These are phyloP conservation scores for Oryza glumipatula DNA, from an alignment of 176 grass and related monocot genomes.

Conservation along the genomic window DNA sequence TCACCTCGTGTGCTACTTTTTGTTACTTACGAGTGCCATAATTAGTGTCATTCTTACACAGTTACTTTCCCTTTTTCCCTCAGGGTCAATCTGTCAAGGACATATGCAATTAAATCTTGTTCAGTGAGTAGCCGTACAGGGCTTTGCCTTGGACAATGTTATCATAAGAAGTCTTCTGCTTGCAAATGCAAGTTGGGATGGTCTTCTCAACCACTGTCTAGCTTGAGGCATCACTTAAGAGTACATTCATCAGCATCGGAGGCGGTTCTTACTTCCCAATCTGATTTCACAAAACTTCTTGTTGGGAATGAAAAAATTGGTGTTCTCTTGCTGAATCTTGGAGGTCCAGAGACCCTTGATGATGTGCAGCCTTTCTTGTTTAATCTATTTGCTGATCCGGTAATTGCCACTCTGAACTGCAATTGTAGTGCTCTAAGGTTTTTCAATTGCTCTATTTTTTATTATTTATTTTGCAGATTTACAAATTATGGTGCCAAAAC, in stretches of 20 bases:
- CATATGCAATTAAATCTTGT: conserved; percentile 54
- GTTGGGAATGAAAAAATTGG: conserved; percentile 82
- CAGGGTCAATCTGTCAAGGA: conserved; percentile 58
- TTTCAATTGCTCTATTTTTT: conserved; percentile 24
- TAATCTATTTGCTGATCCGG: conserved; percentile 98
- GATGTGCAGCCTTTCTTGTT: conserved; percentile 98
- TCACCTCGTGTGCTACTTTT: neutral
- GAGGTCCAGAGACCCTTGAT: conserved; percentile 94
- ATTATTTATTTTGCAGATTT: conserved; percentile 7
- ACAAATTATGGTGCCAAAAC: conserved; percentile 10
- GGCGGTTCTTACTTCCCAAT: conserved; percentile 71
- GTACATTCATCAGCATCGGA: conserved; percentile 71
- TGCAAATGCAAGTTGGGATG: conserved; percentile 50
- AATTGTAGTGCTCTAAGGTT: neutral
- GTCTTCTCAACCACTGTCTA: conserved; percentile 44
- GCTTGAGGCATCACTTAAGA: conserved; percentile 48
- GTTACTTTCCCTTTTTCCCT: neutral
- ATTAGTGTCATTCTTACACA: neutral
- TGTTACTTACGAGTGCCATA: neutral
- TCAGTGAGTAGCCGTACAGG: conserved; percentile 34
- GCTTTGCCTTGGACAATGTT: conserved; percentile 47
- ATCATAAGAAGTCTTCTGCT: conserved; percentile 38
- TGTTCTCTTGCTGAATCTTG: conserved; percentile 95
- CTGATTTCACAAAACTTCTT: conserved; percentile 54
- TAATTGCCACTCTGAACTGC: conserved; percentile 50